Conservation (phyloP, 495 filamentous ascomycete genomes). For the Patellaria atrata region DNA sequence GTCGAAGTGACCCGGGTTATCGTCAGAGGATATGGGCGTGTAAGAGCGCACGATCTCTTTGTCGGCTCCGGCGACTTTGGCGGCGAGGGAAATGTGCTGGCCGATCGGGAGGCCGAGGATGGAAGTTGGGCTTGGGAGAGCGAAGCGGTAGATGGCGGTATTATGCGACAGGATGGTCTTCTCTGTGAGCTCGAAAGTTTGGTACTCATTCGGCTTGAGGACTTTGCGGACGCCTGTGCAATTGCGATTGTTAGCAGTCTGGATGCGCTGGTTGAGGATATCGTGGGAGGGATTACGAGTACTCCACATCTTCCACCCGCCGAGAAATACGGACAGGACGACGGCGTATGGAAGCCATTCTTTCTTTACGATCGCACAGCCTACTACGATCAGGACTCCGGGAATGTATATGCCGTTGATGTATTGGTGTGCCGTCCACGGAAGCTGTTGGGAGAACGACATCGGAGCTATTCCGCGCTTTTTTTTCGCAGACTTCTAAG, state of each 20-base stretch:
- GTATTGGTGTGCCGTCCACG: conserved; percentile 34
- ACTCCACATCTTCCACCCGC: conserved; percentile 47
- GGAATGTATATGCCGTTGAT: conserved; percentile 74
- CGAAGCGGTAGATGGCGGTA: conserved; percentile 95
- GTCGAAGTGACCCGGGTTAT: conserved; percentile 87
- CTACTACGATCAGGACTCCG: conserved; percentile 63
- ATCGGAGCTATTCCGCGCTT: too few relatives aligned
- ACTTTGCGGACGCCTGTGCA: conserved; percentile 55
- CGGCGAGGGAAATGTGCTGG: conserved; percentile 93
- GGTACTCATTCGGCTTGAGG: conserved; percentile 75
- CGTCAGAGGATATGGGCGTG: conserved; percentile 88
- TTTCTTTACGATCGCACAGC: conserved; percentile 58
- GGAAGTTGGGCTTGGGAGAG: conserved; percentile 55
- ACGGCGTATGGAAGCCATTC: conserved; percentile 67
- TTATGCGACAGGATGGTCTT: conserved; percentile 93
- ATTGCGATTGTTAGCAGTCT: conserved; percentile 19
- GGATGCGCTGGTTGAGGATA: neutral
- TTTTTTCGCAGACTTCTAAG: too few relatives aligned
- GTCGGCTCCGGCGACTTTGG: conserved; percentile 54
- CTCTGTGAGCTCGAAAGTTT: conserved; percentile 76
- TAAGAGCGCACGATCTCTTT: conserved; percentile 94
- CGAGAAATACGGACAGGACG: conserved; percentile 43
- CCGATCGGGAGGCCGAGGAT: conserved; percentile 95
- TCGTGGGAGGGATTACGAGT: conserved; percentile 36
- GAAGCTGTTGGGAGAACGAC: neutral